Conservation (phyloP, 2,329 filamentous ascomycete species). For the Stagonosporopsis chrysanthemi region DNA sequence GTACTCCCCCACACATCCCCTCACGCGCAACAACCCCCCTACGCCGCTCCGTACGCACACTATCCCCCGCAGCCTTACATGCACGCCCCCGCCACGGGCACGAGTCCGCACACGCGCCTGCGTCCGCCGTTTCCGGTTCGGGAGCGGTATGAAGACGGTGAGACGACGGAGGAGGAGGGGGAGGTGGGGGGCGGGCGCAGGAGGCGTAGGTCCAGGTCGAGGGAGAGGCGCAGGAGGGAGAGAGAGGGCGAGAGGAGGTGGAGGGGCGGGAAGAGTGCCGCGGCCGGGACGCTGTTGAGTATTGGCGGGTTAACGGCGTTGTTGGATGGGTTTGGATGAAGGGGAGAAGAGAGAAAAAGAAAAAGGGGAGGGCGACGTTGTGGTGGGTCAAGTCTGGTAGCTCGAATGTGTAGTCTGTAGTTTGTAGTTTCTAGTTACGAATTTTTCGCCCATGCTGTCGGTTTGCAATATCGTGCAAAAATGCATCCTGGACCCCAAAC, state of each 20-base stretch:
- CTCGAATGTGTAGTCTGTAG: too few relatives aligned
- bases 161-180: constrained; percentile 34
- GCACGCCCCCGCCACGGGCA: constrained; percentile 15
- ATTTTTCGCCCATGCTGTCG: not conserved
- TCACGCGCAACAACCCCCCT: constrained; percentile 3
- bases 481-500: constrained; percentile 12
- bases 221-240: constrained; percentile 11
- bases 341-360: too few relatives aligned
- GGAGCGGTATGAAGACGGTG: constrained; percentile 25
- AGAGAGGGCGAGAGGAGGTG: constrained; percentile 29
- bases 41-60: constrained; percentile 11
- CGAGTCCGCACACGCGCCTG: constrained; percentile 26
- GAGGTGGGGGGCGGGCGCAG: too few relatives aligned
- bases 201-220: constrained; percentile 25
- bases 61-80: constrained; percentile 8
- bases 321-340: constrained; percentile 42
- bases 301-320: constrained; percentile 49
- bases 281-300: constrained; percentile 45
- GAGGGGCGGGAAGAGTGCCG: constrained; percentile 34
- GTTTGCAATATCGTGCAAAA: not conserved
- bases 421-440: not conserved
- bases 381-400: not conserved
- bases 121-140: constrained; percentile 21
- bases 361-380: constrained; percentile 18
- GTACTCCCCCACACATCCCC: constrained; percentile 10